Conservation (phyloP, 192 early-diverging fungal genomes). For the Coemansia guatemalensis region DNA sequence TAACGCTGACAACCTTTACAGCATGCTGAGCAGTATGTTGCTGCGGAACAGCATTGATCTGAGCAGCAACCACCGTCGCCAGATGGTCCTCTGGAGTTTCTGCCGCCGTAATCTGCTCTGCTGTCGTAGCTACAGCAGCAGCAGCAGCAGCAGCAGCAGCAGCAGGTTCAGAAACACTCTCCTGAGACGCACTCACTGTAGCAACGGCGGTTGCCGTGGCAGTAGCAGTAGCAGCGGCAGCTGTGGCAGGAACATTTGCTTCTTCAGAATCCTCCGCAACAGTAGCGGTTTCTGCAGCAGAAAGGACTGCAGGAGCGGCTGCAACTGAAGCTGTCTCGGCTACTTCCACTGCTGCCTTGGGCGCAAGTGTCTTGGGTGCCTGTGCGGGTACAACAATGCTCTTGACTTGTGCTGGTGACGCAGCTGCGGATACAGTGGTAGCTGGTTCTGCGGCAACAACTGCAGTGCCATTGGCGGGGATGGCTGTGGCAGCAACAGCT, state of each 20-base stretch:
- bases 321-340: background rate
- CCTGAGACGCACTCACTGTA: background rate
- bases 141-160: conserved; percentile 1
- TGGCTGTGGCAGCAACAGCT: conserved; percentile 1
- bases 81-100: background rate
- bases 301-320: no score
- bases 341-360: background rate
- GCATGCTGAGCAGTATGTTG: background rate
- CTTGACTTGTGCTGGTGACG: no score
- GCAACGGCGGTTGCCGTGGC: conserved; percentile 7
- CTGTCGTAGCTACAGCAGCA: background rate
- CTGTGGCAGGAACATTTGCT: background rate
- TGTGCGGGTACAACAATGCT: no score
- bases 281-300: no score
- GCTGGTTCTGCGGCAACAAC: no score
- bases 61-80: conserved; percentile 37
- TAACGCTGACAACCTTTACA: conserved; percentile 1
- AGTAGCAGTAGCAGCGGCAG: conserved; percentile 5
- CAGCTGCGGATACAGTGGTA: no score
- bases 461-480: no score
- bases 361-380: no score
- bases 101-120: background rate
- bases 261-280: no score
- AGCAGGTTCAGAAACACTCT: conserved; percentile 4
- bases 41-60: conserved; percentile 12